Conservation (phyloP, 1,284 basidiomycete genomes). For the Trichosporon sp. region DNA sequence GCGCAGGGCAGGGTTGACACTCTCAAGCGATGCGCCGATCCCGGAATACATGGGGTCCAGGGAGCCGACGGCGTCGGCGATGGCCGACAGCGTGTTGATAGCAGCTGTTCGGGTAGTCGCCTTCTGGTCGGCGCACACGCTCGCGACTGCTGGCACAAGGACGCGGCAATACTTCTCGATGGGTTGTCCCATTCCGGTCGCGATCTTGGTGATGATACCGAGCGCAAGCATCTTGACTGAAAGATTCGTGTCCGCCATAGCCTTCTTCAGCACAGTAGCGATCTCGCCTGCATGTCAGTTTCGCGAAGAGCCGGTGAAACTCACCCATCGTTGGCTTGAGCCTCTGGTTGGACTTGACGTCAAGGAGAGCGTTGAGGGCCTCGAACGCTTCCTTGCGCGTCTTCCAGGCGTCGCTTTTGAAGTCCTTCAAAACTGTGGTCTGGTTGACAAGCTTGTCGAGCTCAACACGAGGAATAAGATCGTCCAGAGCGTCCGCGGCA, state of each 20-base stretch:
- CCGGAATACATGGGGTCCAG: conserved; percentile 79
- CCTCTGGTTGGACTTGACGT: conserved; percentile 87
- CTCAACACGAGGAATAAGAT: conserved; percentile 92
- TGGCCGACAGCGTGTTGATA: conserved; percentile 75
- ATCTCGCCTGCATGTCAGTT: conserved; percentile 71
- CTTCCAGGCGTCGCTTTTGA: conserved; percentile 95
- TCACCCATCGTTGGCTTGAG: conserved; percentile 86
- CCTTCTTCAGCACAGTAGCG: conserved; percentile 79
- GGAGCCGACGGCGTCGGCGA: conserved; percentile 81
- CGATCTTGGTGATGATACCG: conserved; percentile 85
- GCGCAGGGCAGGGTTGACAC: conserved; percentile 84
- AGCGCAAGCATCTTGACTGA: conserved; percentile 87
- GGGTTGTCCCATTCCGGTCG: conserved; percentile 88
- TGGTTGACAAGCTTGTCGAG: conserved; percentile 82
- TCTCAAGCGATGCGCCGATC: conserved; percentile 77
- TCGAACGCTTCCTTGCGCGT: conserved; percentile 95
- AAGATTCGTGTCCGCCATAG: conserved; percentile 91
- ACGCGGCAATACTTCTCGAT: conserved; percentile 87
- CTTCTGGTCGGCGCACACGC: conserved; percentile 91
- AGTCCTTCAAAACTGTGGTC: conserved; percentile 78
- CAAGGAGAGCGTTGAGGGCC: conserved; percentile 75
- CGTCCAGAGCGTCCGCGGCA: conserved; percentile 76
- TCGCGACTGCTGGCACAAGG: conserved; percentile 75
- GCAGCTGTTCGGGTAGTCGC: conserved; percentile 79
- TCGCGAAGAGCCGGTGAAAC: conserved; percentile 37